phyloP scores from a whole-genome alignment of 179 eudicot species.

The Dionaea muscipula region DNA sequence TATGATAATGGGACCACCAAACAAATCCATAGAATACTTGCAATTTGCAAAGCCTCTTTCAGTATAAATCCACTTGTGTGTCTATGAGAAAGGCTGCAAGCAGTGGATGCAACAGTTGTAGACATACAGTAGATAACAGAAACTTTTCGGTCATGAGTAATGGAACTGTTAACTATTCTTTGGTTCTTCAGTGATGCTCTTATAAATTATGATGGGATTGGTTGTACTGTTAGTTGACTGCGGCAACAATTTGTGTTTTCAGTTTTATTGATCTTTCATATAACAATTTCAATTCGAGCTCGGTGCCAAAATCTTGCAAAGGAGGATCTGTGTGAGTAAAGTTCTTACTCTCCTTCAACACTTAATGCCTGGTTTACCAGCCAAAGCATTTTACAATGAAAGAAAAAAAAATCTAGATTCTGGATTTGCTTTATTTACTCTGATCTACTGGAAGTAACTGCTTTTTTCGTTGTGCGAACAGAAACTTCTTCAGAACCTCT shows the following conservation, averaged over 20 bases:
- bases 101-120: too few relatives aligned
- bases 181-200: too few relatives aligned
- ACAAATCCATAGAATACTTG: too few relatives aligned
- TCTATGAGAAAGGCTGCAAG: too few relatives aligned
- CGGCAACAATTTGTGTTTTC: constrained; percentile 8
- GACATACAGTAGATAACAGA: too few relatives aligned
- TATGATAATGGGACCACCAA: too few relatives aligned
- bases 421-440: background rate
- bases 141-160: too few relatives aligned
- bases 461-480: constrained; percentile 11
- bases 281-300: constrained; percentile 22
- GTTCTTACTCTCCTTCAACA: background rate
- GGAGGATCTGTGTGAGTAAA: constrained; percentile 22
- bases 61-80: too few relatives aligned
- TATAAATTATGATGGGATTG: too few relatives aligned
- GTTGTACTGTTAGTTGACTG: background rate
- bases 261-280: constrained; percentile 36
- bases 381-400: too few relatives aligned
- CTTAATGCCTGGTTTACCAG: background rate
- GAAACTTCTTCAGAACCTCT: constrained; percentile 27
- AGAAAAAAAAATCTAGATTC: constrained; percentile 3
- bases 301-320: constrained; percentile 18
- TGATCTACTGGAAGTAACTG: constrained; percentile 3
- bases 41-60: too few relatives aligned
- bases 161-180: too few relatives aligned